Evolutionary conservation across 331 rosid species (phyloP).

Genomic region (Quercus phellos): DNA sequence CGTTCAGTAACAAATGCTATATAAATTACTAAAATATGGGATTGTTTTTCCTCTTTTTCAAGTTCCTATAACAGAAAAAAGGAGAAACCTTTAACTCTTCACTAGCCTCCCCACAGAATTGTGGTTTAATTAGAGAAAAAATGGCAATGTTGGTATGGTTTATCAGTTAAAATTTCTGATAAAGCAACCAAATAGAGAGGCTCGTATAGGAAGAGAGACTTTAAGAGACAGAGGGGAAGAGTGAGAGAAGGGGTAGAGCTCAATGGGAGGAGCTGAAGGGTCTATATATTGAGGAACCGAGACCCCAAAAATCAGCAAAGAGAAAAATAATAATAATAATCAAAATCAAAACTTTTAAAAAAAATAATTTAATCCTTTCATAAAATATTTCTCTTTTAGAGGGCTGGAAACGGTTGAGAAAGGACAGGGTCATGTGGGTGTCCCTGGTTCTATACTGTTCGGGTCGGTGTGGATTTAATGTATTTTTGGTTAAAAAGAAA

Average conservation of each 20-base stretch:
- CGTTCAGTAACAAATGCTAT: not conserved
- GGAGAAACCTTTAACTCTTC: not conserved
- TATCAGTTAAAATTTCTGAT: conserved; percentile 38
- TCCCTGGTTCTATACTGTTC: conserved; percentile 30
- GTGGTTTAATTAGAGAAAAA: conserved; percentile 2
- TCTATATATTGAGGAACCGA: conserved; percentile 50
- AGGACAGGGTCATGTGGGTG: conserved; percentile 54
- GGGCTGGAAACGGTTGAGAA: conserved; percentile 32
- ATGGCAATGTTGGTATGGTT: conserved; percentile 41
- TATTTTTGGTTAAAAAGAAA: conserved; percentile 7
- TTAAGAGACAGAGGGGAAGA: conserved; percentile 5
- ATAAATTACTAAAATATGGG: not conserved
- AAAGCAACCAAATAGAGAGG: conserved; percentile 27
- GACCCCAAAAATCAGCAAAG: conserved; percentile 26
- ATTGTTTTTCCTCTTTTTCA: conserved; percentile 4
- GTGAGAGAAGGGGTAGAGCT: conserved; percentile 34
- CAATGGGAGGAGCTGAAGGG: conserved; percentile 31
- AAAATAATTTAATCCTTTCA: not conserved
- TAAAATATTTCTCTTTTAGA: conserved; percentile 10
- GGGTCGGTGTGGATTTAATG: conserved; percentile 68
- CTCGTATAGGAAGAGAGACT: not conserved
- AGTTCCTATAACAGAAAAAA: conserved; percentile 20
- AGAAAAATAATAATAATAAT: not conserved
- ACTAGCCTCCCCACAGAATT: conserved; percentile 3
- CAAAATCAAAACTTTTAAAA: not conserved